Evolutionary conservation across 2,329 filamentous ascomycete species (phyloP).

Genomic region (Dothideomycetes sp.): DNA sequence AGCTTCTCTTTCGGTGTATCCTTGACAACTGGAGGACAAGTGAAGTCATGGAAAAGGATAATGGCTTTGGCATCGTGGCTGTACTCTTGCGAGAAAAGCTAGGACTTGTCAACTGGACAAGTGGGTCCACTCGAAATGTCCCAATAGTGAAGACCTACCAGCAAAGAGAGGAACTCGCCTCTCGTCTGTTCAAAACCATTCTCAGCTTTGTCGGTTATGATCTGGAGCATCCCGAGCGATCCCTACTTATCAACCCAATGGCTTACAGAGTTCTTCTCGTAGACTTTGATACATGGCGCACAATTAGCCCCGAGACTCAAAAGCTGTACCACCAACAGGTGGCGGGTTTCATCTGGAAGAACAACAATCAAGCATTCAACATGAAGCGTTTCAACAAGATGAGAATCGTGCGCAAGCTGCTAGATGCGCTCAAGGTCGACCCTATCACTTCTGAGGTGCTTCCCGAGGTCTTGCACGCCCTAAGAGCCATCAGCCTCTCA

Average conservation of each 20-base stretch:
- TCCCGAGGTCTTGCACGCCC: slow-evolving; percentile 66
- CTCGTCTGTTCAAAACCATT: slow-evolving; percentile 63
- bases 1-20: slow-evolving; percentile 77
- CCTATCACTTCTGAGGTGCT: slow-evolving; percentile 63
- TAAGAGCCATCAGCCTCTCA: slow-evolving; percentile 69
- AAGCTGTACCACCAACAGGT: slow-evolving; percentile 92
- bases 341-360: slow-evolving; percentile 74
- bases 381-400: slow-evolving; percentile 77
- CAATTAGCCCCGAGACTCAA: slow-evolving; percentile 65
- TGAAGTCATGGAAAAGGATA: slow-evolving; percentile 93
- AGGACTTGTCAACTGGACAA: slow-evolving; percentile 32
- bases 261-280: slow-evolving; percentile 88
- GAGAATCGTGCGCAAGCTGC: slow-evolving; percentile 82
- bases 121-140: slow-evolving; percentile 9
- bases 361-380: slow-evolving; percentile 89
- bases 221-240: slow-evolving; percentile 67
- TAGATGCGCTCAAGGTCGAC: slow-evolving; percentile 86
- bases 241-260: slow-evolving; percentile 89
- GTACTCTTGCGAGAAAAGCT: slow-evolving; percentile 78
- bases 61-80: slow-evolving; percentile 82
- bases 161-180: slow-evolving; percentile 44
- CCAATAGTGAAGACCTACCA: slow-evolving; percentile 24
- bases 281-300: slow-evolving; percentile 88
- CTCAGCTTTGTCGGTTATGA: slow-evolving; percentile 86
- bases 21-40: slow-evolving; percentile 94